Base-by-base conservation (phyloP, 2,329 filamentous ascomycete species). In the Berkeleyomyces rouxiae region DNA sequence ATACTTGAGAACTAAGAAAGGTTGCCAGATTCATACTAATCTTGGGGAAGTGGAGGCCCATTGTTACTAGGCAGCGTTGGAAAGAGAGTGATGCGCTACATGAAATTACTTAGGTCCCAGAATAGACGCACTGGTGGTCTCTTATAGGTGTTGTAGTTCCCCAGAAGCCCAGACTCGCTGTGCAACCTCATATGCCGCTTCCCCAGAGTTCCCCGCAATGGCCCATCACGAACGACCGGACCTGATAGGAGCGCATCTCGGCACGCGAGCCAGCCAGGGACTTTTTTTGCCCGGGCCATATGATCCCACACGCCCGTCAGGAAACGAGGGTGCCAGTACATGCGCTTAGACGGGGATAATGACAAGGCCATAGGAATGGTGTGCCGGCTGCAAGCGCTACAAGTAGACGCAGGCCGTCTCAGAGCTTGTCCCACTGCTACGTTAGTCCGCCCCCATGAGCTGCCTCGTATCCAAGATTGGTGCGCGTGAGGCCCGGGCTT, bases 41-140 rank as follows among this genome's bases (percentile, higher is more conserved):
- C 53, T 64, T 64, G 10, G 63, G 63, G 43, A 64, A 63, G 46
- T 61, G 62, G 46, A 57, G n/a, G 58, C 58, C 62, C 62, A 63
- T 63, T 23, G 16, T 60, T 58, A n/a, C 11, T 9, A 39, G 11
- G 31, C 42, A 39, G 16, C 57, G 4, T 9, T n/a, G 42, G 55
- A 40, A 7, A 23, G 7, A 10, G 31, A 33, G 7, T 23, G 4
- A 10, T 40, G 37, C 23, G 23, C 23, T 23, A 23, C 23, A 23
- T 23, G 23, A 23, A 2, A 23, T 23, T 23, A 23, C 23, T 2
- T 23, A 23, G 23, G 23, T 1, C 23, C 23, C 23, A 33, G 23
- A 43, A 2, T n/a, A 11, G 11, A 43, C 16, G 23, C 11, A 31
- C 6, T 23, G 3, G 37, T 1, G 7, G 37, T 58, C 7, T 43